A percentile compares a stretch with the other conserved stretches of the same genome.
Conservation (phyloP, 495 filamentous ascomycete species). For the Darksidea phi region DNA sequence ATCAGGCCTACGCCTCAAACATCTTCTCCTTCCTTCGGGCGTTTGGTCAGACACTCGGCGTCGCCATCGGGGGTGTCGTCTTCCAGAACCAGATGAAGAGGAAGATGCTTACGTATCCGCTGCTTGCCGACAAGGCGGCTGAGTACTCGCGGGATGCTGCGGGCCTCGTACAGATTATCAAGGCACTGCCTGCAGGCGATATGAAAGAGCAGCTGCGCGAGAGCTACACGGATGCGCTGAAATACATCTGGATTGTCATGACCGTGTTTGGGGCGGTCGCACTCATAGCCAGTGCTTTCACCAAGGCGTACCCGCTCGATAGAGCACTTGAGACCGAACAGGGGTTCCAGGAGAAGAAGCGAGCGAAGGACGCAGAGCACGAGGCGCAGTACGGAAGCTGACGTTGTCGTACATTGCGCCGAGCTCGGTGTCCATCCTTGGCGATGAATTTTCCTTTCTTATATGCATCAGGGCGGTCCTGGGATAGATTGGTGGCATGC, state of each 20-base stretch:
- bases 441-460: neutral
- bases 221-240: conserved; percentile 44
- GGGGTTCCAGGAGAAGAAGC: conserved; percentile 43
- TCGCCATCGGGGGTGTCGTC: conserved; percentile 59
- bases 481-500: conserved; percentile 1
- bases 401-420: neutral
- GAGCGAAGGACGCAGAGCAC: conserved; percentile 18
- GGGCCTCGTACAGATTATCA: conserved; percentile 49
- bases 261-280: conserved; percentile 55
- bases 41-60: conserved; percentile 62
- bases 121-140: conserved; percentile 36
- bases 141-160: conserved; percentile 51
- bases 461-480: conserved; percentile 17
- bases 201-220: conserved; percentile 40
- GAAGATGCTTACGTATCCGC: conserved; percentile 44
- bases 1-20: conserved; percentile 52
- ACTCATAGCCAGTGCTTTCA: conserved; percentile 51
- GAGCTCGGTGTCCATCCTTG: neutral
- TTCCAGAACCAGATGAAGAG: conserved; percentile 58
- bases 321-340: conserved; percentile 41
- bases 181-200: conserved; percentile 38
- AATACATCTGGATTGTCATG: conserved; percentile 44
- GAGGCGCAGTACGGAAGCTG: neutral
- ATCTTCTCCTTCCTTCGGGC: conserved; percentile 61
- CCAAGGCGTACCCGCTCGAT: conserved; percentile 45